Evolutionary conservation across 306 rosid species (phyloP).

Genomic region (Gillenia trifoliata): DNA sequence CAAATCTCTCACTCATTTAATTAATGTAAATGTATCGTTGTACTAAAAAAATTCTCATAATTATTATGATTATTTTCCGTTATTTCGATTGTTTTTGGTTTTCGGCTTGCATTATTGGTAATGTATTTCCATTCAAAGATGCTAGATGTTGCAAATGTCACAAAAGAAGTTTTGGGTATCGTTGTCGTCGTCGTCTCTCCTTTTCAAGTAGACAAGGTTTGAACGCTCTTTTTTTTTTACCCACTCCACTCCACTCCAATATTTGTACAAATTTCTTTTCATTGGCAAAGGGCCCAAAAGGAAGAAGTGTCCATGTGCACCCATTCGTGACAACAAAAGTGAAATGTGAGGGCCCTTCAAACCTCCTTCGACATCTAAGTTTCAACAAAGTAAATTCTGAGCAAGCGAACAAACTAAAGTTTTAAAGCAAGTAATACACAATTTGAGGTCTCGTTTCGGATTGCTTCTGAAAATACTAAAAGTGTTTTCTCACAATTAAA

Average conservation of each 20-base stretch:
- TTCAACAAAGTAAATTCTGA: not conserved
- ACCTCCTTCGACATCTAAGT: not conserved
- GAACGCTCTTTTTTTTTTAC: not conserved
- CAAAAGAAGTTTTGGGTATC: not conserved
- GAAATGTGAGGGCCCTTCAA: slow-evolving; percentile 23
- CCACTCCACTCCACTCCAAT: not conserved
- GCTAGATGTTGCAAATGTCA: not conserved
- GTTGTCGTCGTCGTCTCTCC: slow-evolving; percentile 4
- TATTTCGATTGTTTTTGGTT: not conserved
- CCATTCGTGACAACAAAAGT: slow-evolving; percentile 32
- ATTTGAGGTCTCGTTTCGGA: not conserved
- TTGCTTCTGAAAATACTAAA: not conserved
- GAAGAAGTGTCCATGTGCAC: slow-evolving; percentile 21
- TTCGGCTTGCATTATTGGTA: not conserved
- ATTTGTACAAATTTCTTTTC: not conserved
- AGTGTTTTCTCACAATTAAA: too few species aligned
- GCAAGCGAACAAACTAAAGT: not conserved
- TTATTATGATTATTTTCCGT: not conserved
- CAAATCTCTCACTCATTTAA: too few species aligned
- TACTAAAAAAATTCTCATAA: too few species aligned
- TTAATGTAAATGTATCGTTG: too few species aligned
- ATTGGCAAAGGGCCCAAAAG: not conserved
- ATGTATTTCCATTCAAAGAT: slow-evolving; percentile 6
- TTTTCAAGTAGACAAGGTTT: slow-evolving; percentile 31
- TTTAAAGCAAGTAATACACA: not conserved